phyloP scores from a whole-genome alignment of 768 basidiomycete genomes.

The Trametes coccinea region DNA sequence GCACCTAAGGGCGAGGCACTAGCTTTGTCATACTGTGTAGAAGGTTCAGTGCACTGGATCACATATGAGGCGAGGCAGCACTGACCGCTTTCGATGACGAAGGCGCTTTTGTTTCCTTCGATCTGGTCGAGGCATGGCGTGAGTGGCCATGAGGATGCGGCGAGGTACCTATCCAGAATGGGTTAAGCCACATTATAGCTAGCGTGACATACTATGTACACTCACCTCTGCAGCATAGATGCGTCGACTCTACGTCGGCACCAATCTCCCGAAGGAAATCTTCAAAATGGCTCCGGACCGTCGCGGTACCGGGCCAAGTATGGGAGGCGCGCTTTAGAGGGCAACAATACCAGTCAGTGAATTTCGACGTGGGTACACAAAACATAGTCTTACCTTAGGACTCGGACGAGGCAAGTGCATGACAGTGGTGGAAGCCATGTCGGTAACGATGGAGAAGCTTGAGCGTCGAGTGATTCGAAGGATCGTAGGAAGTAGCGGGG shows the following conservation, averaged over 20 bases:
- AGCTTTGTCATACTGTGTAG: constrained; percentile 2
- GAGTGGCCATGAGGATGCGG: constrained; percentile 15
- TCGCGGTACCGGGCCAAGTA: constrained; percentile 20
- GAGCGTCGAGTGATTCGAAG: background rate
- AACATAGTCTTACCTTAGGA: constrained; percentile 14
- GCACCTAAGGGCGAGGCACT: background rate
- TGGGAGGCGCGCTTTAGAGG: constrained; percentile 14
- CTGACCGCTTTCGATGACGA: constrained; percentile 14
- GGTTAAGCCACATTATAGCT: background rate
- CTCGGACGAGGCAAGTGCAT: constrained; percentile 16
- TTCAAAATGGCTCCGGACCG: constrained; percentile 20
- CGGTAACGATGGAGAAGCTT: background rate
- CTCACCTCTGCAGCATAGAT: constrained; percentile 18
- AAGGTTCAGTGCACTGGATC: background rate
- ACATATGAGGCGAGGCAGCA: background rate
- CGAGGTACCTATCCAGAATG: background rate
- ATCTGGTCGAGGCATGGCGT: constrained; percentile 5
- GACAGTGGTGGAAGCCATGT: constrained; percentile 13
- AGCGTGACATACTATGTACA: background rate
- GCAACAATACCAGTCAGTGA: background rate
- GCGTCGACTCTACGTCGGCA: constrained; percentile 3
- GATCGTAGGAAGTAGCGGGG: constrained; percentile 5
- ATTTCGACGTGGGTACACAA: constrained; percentile 5
- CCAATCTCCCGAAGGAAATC: constrained; percentile 21
- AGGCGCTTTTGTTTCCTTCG: background rate